Evolutionary conservation across 73 alveolate genomes (phyloP).

Genomic region (Tetrahymena thermophila): DNA sequence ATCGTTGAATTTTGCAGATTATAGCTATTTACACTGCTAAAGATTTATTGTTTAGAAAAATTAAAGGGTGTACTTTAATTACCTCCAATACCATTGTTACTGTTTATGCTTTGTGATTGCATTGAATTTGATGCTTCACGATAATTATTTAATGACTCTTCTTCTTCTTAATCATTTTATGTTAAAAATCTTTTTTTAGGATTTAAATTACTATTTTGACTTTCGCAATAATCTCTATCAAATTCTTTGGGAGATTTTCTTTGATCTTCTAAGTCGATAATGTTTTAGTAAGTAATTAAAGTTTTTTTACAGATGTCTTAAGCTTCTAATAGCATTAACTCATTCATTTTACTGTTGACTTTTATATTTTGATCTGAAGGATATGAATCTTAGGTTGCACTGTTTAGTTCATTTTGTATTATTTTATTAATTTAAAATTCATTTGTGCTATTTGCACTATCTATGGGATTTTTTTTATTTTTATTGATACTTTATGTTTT

Average conservation of each 20-base stretch:
- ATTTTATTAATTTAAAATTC: background rate
- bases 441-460: background rate
- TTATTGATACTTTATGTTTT: too few relatives aligned
- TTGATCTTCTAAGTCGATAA: background rate
- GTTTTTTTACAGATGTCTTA: background rate
- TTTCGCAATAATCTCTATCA: background rate
- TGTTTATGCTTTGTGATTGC: background rate
- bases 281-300: background rate
- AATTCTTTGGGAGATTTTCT: background rate
- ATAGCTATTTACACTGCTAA: background rate
- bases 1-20: background rate
- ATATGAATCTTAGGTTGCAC: background rate
- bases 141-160: background rate
- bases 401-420: background rate
- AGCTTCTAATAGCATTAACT: background rate
- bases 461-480: background rate
- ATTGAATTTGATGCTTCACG: background rate
- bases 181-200: background rate
- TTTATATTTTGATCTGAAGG: background rate
- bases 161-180: background rate
- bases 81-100: background rate
- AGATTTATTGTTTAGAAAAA: background rate
- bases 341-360: background rate
- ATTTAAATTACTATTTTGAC: background rate
- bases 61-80: background rate